These are phyloP conservation scores for Tephrocybe sp. DNA, from an alignment of 768 basidiomycete species.

Conservation along the genomic window DNA sequence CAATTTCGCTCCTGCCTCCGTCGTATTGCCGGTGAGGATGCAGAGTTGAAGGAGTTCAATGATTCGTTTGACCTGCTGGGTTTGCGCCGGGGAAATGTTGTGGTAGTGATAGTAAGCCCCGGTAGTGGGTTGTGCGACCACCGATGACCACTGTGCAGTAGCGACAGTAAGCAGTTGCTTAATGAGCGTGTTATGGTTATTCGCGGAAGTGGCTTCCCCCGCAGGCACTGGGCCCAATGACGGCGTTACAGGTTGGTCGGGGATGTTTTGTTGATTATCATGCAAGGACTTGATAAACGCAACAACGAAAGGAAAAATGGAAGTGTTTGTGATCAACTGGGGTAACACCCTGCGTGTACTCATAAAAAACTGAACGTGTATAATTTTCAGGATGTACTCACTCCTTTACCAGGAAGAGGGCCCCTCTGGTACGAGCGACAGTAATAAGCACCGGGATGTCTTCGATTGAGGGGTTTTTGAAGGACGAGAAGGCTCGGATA, in stretches of 20 bases:
- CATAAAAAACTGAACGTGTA: neutral
- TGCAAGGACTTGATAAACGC: slow-evolving; percentile 23
- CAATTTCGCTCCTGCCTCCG: slow-evolving; percentile 20
- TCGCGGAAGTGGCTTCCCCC: neutral
- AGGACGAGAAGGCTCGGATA: slow-evolving; percentile 19
- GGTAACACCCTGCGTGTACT: slow-evolving; percentile 21
- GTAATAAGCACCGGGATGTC: slow-evolving; percentile 25
- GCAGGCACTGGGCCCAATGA: too few species aligned
- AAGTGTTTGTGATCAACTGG: slow-evolving; percentile 17
- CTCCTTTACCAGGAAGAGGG: slow-evolving; percentile 19
- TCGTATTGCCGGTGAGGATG: slow-evolving; percentile 17
- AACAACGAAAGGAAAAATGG: slow-evolving; percentile 22
- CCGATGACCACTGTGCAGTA: slow-evolving; percentile 19
- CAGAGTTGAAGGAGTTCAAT: slow-evolving; percentile 24
- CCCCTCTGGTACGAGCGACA: slow-evolving; percentile 17
- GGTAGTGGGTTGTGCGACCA: slow-evolving; percentile 4
- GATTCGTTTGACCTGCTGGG: slow-evolving; percentile 22
- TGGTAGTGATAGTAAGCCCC: neutral
- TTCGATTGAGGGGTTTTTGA: slow-evolving; percentile 11
- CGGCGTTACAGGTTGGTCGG: slow-evolving; percentile 5
- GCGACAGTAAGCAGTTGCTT: slow-evolving; percentile 16
- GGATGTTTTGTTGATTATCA: slow-evolving; percentile 12
- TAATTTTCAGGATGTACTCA: slow-evolving; percentile 15
- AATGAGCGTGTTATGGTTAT: slow-evolving; percentile 12
- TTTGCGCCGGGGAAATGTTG: slow-evolving; percentile 1